phyloP scores from a whole-genome alignment of 1,284 basidiomycete genomes.

The Cutaneotrichosporon cavernicola region DNA sequence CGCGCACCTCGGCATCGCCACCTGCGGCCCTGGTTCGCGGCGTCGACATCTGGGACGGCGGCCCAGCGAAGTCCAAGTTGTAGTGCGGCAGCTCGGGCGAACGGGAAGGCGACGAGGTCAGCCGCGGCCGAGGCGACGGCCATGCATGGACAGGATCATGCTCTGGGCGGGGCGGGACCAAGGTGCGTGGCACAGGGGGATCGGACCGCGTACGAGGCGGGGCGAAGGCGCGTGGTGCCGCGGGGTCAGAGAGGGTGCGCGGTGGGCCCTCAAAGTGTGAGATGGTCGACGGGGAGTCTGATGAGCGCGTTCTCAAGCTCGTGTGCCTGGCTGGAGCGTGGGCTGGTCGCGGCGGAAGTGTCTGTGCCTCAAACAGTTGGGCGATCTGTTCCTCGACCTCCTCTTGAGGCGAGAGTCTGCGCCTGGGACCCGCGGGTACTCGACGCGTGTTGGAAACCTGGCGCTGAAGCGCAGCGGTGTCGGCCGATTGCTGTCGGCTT shows the following conservation, averaged over 20 bases:
- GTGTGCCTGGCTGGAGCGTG: background rate
- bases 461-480: background rate
- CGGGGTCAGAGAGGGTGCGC: background rate
- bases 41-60: background rate
- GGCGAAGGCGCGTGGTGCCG: background rate
- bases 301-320: background rate
- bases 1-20: constrained; percentile 1
- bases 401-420: background rate
- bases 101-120: background rate
- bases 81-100: background rate
- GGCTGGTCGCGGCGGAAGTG: background rate
- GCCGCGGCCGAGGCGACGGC: background rate
- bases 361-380: constrained; percentile 1
- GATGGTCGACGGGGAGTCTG: background rate
- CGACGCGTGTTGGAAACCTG: background rate
- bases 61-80: background rate
- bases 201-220: background rate
- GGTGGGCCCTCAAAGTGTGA: background rate
- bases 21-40: background rate
- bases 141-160: background rate
- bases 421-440: background rate
- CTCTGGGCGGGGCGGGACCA: background rate
- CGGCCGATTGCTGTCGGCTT: background rate
- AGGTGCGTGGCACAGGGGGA: background rate
- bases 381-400: constrained; percentile 3